Evolutionary conservation across 805 yeast species (phyloP).

Genomic region (Lipomyces kockii): DNA sequence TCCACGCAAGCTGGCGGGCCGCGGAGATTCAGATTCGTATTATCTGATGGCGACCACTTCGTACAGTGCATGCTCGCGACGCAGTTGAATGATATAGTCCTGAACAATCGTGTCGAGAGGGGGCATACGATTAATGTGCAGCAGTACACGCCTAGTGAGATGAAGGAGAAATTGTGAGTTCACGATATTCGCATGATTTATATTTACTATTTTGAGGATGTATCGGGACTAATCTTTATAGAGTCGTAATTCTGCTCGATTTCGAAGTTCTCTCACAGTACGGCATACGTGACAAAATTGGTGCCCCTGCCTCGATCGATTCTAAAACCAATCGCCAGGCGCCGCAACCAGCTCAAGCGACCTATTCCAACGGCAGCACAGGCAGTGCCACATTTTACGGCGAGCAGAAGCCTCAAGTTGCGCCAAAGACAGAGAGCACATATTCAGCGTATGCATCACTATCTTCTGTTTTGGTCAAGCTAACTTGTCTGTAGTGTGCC

Average conservation of each 20-base stretch:
- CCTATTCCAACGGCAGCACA: background rate
- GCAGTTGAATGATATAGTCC: constrained; percentile 20
- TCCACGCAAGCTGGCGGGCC: constrained; percentile 30
- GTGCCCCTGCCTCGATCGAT: constrained; percentile 23
- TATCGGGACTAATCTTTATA: background rate
- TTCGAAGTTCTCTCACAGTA: constrained; percentile 27
- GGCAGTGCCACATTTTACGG: constrained; percentile 28
- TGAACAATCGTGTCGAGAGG: constrained; percentile 11
- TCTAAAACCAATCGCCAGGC: background rate
- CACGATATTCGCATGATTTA: background rate
- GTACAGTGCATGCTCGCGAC: constrained; percentile 31
- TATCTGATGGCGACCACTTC: constrained; percentile 36
- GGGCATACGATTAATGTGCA: constrained; percentile 30
- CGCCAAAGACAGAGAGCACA: background rate
- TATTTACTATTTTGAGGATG: background rate
- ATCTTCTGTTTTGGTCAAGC: background rate
- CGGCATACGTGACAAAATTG: constrained; percentile 31
- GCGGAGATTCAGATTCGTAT: constrained; percentile 31
- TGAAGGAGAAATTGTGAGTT: constrained; percentile 26
- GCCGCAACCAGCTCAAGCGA: background rate
- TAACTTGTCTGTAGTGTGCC: background rate
- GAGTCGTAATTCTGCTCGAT: constrained; percentile 26
- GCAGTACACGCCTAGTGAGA: constrained; percentile 20
- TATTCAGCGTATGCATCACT: background rate
- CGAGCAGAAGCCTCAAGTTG: constrained; percentile 8